Percentiles rank a stretch among this genome's conserved stretches.
Evolutionary conservation across 371 early-diverging fungal genomes (phyloP).

Genomic region (Modicella reniformis): DNA sequence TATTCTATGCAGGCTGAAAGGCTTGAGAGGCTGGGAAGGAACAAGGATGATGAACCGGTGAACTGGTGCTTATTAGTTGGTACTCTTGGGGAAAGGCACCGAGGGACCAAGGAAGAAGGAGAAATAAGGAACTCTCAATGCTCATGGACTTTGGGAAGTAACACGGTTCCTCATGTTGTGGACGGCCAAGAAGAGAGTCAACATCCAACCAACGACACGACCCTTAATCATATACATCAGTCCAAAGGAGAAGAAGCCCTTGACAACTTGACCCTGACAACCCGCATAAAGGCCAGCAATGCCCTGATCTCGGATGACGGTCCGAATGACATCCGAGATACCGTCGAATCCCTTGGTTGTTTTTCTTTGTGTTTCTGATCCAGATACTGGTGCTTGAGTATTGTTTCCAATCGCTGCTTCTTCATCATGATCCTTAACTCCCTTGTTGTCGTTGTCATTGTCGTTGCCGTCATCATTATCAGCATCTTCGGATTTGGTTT

Average conservation of each 20-base stretch:
- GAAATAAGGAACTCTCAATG: slow-evolving; percentile 1
- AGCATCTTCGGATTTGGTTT: slow-evolving; percentile 32
- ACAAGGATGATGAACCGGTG: too few relatives aligned
- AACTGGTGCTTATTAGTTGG: too few relatives aligned
- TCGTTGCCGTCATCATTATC: slow-evolving; percentile 13
- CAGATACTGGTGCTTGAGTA: not conserved
- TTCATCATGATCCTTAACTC: not conserved
- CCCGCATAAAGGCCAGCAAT: slow-evolving; percentile 63
- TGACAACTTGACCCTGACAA: slow-evolving; percentile 64
- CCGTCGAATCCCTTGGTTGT: slow-evolving; percentile 49
- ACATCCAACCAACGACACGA: slow-evolving; percentile 64
- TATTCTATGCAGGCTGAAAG: too few relatives aligned
- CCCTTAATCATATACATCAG: slow-evolving; percentile 77
- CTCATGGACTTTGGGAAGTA: too few relatives aligned
- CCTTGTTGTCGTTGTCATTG: not conserved
- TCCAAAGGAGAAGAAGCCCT: slow-evolving; percentile 73
- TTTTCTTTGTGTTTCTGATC: not conserved
- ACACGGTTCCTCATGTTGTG: slow-evolving; percentile 51
- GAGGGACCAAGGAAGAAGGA: not conserved
- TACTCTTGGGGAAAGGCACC: too few relatives aligned
- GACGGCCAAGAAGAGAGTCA: slow-evolving; percentile 58
- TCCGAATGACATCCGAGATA: slow-evolving; percentile 57
- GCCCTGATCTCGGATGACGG: slow-evolving; percentile 61
- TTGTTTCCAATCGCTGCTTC: not conserved
- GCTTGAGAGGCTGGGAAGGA: too few relatives aligned